Conservation (phyloP, 495 filamentous ascomycete genomes). For the Hypoxylon subgilvum region DNA sequence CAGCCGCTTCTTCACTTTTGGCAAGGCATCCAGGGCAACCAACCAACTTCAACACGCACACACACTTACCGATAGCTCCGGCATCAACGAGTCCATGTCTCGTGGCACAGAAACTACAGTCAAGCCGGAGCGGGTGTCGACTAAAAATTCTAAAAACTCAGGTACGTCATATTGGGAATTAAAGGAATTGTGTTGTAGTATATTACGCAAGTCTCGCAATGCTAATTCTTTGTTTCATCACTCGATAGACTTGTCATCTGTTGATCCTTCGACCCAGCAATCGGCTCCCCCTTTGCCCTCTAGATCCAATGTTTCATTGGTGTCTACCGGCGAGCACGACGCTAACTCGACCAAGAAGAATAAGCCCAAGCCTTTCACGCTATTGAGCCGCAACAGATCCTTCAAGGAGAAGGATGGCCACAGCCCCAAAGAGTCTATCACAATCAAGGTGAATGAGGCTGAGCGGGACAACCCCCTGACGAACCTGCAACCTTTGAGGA, state of each 20-base stretch:
- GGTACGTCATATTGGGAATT: constrained; percentile 44
- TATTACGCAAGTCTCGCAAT: constrained; percentile 23
- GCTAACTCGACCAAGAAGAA: constrained; percentile 45
- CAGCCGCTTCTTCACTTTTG: constrained; percentile 54
- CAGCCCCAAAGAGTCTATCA: constrained; percentile 48
- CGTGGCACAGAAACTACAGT: constrained; percentile 48
- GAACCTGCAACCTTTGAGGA: constrained; percentile 50
- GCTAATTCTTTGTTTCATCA: constrained; percentile 25
- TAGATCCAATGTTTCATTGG: constrained; percentile 53
- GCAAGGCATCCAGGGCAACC: constrained; percentile 47
- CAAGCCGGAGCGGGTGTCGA: constrained; percentile 44
- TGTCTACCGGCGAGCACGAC: constrained; percentile 50
- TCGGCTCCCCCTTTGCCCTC: constrained; percentile 45
- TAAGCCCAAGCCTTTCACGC: constrained; percentile 62
- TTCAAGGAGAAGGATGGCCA: constrained; percentile 60
- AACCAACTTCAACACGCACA: constrained; percentile 49
- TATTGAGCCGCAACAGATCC: constrained; percentile 72
- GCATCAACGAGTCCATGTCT: constrained; percentile 51
- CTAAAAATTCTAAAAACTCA: constrained; percentile 53
- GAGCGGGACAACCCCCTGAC: constrained; percentile 42
- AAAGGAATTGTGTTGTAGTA: constrained; percentile 16
- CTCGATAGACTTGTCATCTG: constrained; percentile 49
- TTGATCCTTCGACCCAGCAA: constrained; percentile 46
- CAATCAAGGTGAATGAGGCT: constrained; percentile 45
- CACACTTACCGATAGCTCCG: constrained; percentile 41